Evolutionary conservation across 2,329 filamentous ascomycete species (phyloP).

Genomic region (Verticillium albo-atrum): DNA sequence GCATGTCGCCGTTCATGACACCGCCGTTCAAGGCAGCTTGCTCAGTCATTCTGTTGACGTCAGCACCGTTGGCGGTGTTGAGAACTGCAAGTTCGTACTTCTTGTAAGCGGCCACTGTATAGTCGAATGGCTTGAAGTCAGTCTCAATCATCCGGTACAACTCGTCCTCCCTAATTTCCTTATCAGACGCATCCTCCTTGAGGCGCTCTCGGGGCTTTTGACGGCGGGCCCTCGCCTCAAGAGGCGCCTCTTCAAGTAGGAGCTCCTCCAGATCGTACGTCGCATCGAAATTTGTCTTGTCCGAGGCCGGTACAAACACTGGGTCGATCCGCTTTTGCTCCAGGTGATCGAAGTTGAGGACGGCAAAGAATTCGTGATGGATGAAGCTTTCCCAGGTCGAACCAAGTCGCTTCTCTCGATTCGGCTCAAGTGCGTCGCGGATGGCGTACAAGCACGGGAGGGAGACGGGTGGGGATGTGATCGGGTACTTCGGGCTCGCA

Average conservation of each 20-base stretch:
- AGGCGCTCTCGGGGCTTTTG: conserved; percentile 91
- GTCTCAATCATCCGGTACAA: conserved; percentile 91
- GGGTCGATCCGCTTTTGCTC: conserved; percentile 86
- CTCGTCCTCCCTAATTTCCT: conserved; percentile 92
- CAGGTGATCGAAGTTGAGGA: conserved; percentile 77
- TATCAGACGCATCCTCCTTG: conserved; percentile 90
- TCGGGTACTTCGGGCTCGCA: conserved; percentile 80
- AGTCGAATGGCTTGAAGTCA: conserved; percentile 93
- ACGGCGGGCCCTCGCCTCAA: conserved; percentile 86
- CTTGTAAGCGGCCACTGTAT: conserved; percentile 76
- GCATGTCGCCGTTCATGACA: not conserved
- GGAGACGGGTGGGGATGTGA: conserved; percentile 86
- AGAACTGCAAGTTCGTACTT: conserved; percentile 41
- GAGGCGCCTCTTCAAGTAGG: conserved; percentile 85
- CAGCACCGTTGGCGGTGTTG: conserved; percentile 4
- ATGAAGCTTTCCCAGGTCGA: conserved; percentile 81
- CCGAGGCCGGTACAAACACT: conserved; percentile 87
- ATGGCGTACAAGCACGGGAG: conserved; percentile 87
- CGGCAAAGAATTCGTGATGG: conserved; percentile 82
- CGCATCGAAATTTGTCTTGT: conserved; percentile 98
- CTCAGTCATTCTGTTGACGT: conserved; percentile 13
- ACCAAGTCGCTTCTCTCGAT: conserved; percentile 79
- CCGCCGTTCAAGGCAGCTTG: conserved; percentile 8
- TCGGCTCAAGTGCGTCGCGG: conserved; percentile 73
- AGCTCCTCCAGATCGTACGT: conserved; percentile 96